Base-by-base conservation (phyloP, 176 grass and related monocot genomes). In the Miscanthus lutarioriparius region DNA sequence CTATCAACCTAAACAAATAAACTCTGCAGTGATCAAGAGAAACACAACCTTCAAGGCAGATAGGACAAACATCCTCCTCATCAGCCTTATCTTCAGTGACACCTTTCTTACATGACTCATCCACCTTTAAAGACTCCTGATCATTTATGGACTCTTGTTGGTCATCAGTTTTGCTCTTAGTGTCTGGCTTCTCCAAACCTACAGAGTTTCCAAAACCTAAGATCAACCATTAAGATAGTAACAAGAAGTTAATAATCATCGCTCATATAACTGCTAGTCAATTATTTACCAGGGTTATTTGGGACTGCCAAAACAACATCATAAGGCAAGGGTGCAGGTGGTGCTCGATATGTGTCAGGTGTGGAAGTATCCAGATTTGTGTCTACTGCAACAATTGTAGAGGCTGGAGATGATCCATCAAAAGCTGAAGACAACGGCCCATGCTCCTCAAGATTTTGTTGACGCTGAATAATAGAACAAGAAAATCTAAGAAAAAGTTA, bases 11-110 rank as follows among this genome's bases (percentile, higher is more conserved):
- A 83, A 35, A 19, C 32, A 87, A 44, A 8, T 61, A 45, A 8
- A 36, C 6, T 89, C 25, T 49, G 1, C 19, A 6, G 30, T 74
- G 44, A 37, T 66, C 15, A 78, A 91, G 39, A 64, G 72, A 82
- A 81, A 86, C 8, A 64, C 38, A 78, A 96, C 96, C 96, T 98
- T 96, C 96, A 67, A 98, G 96, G 87, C 96, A 98, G 83, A 94
- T 98, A 33, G 96, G 93, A 32, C 93, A 98, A 89, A 92, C 93
- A 87, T 98, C 96, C 83, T 98, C 96, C 62, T 94, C 96, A 22
- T 94, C 96, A 75, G 64, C 12, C 40, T 74, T 86, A 19, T 84
- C 82, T 86, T 78, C 76, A 23, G 54, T 45, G 40, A 58, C 33
- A 59, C 74, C 64, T 82, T 88, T 92, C 62, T 88, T 82, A 82